A percentile compares a stretch with the other conserved stretches of the same genome.
phyloP scores from a whole-genome alignment of 192 early-diverging fungal genomes.

The Geranomyces variabilis region DNA sequence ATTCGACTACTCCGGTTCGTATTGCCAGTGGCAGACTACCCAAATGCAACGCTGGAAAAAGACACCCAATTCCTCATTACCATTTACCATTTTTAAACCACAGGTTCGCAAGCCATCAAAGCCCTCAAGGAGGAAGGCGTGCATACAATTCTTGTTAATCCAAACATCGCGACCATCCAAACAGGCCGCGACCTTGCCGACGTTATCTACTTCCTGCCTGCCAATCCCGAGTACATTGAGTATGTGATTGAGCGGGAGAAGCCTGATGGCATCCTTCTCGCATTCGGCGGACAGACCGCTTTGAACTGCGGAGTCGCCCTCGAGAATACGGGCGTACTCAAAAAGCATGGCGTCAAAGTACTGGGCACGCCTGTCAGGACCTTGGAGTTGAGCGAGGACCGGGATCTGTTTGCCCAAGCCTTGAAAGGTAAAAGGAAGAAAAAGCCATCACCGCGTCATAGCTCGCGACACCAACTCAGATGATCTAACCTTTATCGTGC shows the following conservation, averaged over 20 bases:
- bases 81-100: too few relatives aligned
- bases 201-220: conserved; percentile 97
- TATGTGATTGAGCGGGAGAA: conserved; percentile 95
- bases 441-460: too few relatives aligned
- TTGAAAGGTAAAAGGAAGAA: conserved; percentile 80
- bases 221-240: conserved; percentile 91
- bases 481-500: too few relatives aligned
- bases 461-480: too few relatives aligned
- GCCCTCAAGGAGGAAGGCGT: conserved; percentile 96
- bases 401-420: conserved; percentile 92
- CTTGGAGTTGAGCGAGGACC: conserved; percentile 88
- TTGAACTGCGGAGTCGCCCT: conserved; percentile 94
- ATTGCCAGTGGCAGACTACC: conserved; percentile 28
- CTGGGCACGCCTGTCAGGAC: conserved; percentile 95
- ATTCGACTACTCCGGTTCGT: conserved; percentile 52
- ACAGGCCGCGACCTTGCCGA: conserved; percentile 96
- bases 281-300: conserved; percentile 97
- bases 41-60: too few relatives aligned
- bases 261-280: conserved; percentile 93
- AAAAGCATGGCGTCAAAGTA: conserved; percentile 83
- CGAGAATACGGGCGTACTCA: conserved; percentile 79
- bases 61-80: conserved; percentile 1
- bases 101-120: conserved; percentile 93
- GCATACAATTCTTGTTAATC: conserved; percentile 97
- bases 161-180: conserved; percentile 99